Evolutionary conservation across 2,329 filamentous ascomycete genomes (phyloP), one percentile per base, ranked within the genome.

Genomic region (Aspergillus ruber): DNA sequence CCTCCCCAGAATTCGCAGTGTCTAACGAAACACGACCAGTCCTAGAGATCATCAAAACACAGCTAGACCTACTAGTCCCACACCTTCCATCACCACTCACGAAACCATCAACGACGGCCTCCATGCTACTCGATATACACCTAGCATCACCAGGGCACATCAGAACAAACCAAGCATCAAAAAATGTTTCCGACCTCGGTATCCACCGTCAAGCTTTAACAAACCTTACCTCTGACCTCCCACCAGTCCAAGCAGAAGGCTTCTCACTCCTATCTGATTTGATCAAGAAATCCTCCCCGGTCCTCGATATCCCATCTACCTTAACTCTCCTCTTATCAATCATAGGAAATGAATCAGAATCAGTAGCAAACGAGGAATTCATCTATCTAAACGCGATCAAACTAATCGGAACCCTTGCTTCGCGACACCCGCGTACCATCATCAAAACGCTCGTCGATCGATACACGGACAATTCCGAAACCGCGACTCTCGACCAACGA

Each of bases 331-430:
- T 73, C 2, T 49, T 72, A 17, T 71, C 69, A 2, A 56, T 72
- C 7, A 60, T 72, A 27, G 65, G 61, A 3, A 66, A 64, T 42
- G 52, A 59, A 9, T 64, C 64, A 0, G 63, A 63, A 43, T 51
- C 60, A 6, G 49, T 57, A 1, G 54, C 58, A 13, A 66, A 63
- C 15, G 70, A 73, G 41, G 69, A 72, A 52, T 73, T 70, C 47
- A 63, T 72, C 42, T 72, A 73, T 44, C 56, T 73, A 4, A 70
- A 70, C 40, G 70, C 68, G 20, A 69, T 72, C 45, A 72, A 69
- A 40, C 52, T 68, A 6, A 65, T 72, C 18, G 69, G 68, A 7
- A 62, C 58, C 8, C 49, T 73, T 9, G 68, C 70, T 12, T 69
- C 69, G 3, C 61, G 61, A 21, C 70, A 73, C 49, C 70, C 70